Evolutionary conservation across 129 eudicot species (phyloP), one percentile per base, ranked within the genome.

Genomic region (Flaveria robusta): DNA sequence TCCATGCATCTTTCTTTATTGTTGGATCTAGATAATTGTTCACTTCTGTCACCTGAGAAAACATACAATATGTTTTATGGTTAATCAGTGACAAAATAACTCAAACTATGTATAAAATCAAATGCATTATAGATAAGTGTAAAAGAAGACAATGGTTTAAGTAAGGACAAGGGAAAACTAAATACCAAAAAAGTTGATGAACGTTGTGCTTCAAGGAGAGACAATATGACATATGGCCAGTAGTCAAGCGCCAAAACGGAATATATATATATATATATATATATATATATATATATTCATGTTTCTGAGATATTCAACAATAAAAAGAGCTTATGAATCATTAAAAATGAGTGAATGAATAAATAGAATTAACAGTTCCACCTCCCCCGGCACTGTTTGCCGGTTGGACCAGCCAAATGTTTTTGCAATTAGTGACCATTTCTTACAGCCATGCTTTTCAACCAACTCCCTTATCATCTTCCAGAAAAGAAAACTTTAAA

Each of bases 341-440:
- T 10, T 10, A 42, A 31, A 24, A 27, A 19, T 60, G 23, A 1
- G 59, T 23, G n/a, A 27, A 49, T 24, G 41, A 65, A 46, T 39
- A 19, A 66, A 50, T 72, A 34, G 42, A 29, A 43, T n/a, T 66
- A 45, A 67, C 19, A 27, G 46, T 12, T 67, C 72, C 71, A 89
- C 98, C 98, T 90, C 78, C 91, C 98, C 12, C 98, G 85, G 79
- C 98, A 93, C 74, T 94, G 98, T 84, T 94, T 94, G 56, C 97
- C 98, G 49, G 85, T 94, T 42, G 96, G 97, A 47, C 98, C 97
- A 65, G 91, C 83, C 70, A 94, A 84, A 79, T 42, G 74, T 72
- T 87, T 84, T n/a, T n/a, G n/a, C n/a, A n/a, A n/a, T n/a, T n/a
- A n/a, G n/a, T n/a, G n/a, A n/a, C n/a, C n/a, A n/a, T n/a, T n/a